Conservation (phyloP, 148 eudicot species). For the Amaranthus cruentus region DNA sequence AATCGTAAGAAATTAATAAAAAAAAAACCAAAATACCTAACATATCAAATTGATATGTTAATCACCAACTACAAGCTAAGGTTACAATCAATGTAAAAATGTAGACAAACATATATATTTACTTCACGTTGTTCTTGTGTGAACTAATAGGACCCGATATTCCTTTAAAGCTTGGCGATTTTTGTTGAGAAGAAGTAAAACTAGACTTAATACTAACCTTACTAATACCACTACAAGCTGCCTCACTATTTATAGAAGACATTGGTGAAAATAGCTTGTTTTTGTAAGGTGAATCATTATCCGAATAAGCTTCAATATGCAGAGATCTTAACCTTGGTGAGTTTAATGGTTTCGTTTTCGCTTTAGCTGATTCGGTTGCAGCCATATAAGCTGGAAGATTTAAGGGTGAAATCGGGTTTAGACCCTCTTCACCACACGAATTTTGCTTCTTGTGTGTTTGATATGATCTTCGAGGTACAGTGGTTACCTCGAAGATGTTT, state of each 20-base stretch:
- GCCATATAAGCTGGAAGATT: constrained; percentile 70
- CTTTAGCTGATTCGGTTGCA: constrained; percentile 67
- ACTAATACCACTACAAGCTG: constrained; percentile 33
- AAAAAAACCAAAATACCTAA: no score
- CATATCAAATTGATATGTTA: no score
- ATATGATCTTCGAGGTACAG: constrained; percentile 38
- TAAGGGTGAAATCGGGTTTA: constrained; percentile 32
- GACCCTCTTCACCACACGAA: constrained; percentile 37
- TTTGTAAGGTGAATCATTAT: constrained; percentile 58
- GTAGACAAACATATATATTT: constrained; percentile 14
- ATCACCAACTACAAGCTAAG: not conserved
- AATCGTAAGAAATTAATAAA: no score
- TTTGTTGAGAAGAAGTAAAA: constrained; percentile 26
- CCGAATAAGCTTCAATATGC: constrained; percentile 38
- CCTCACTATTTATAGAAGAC: constrained; percentile 62
- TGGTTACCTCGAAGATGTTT: constrained; percentile 16
- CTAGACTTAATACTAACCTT: constrained; percentile 25
- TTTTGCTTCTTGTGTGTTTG: constrained; percentile 47
- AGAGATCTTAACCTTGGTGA: constrained; percentile 55
- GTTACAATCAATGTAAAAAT: not conserved
- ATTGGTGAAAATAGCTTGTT: constrained; percentile 49
- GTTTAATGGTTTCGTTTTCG: constrained; percentile 52
- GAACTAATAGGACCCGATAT: constrained; percentile 19
- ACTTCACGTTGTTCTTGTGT: constrained; percentile 13
- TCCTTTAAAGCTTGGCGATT: constrained; percentile 48